A percentile compares a stretch with the other conserved stretches of the same genome.
These are phyloP conservation scores for Coccinonectria pachysandricola DNA, from an alignment of 2,329 filamentous ascomycete genomes.

Conservation along the genomic window DNA sequence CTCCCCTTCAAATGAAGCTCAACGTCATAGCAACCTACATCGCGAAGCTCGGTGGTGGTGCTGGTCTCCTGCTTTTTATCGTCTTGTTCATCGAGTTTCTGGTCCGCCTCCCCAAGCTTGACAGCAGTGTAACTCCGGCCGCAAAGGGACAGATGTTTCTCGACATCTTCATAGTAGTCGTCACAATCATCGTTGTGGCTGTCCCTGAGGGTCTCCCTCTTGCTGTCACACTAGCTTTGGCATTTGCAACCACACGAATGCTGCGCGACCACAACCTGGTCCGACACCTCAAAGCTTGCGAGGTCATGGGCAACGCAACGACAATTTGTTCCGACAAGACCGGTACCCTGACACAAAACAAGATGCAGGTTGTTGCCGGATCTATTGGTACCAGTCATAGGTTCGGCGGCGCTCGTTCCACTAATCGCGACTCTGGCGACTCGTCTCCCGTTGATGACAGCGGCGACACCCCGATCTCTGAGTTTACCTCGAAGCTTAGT, in stretches of 20 bases:
- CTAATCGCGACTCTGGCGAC: conserved; percentile 15
- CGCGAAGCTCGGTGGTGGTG: conserved; percentile 65
- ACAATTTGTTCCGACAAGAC: conserved; percentile 62
- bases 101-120: conserved; percentile 47
- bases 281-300: conserved; percentile 65
- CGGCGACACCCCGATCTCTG: conserved; percentile 31
- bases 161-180: conserved; percentile 66
- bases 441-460: conserved; percentile 18
- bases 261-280: conserved; percentile 69
- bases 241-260: conserved; percentile 70
- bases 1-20: conserved; percentile 66
- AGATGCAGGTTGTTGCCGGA: conserved; percentile 56
- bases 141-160: conserved; percentile 71
- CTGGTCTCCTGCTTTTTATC: conserved; percentile 70
- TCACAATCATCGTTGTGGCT: conserved; percentile 71
- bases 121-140: conserved; percentile 44
- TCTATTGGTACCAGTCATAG: conserved; percentile 45
- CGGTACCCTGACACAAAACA: conserved; percentile 57
- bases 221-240: conserved; percentile 66
- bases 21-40: conserved; percentile 69
- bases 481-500: conserved; percentile 37
- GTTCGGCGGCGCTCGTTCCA: conserved; percentile 35
- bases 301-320: conserved; percentile 73
- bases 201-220: conserved; percentile 69
- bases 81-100: conserved; percentile 81